phyloP scores from a whole-genome alignment of 1,284 basidiomycete species.

The Apiotrichum brassicae region DNA sequence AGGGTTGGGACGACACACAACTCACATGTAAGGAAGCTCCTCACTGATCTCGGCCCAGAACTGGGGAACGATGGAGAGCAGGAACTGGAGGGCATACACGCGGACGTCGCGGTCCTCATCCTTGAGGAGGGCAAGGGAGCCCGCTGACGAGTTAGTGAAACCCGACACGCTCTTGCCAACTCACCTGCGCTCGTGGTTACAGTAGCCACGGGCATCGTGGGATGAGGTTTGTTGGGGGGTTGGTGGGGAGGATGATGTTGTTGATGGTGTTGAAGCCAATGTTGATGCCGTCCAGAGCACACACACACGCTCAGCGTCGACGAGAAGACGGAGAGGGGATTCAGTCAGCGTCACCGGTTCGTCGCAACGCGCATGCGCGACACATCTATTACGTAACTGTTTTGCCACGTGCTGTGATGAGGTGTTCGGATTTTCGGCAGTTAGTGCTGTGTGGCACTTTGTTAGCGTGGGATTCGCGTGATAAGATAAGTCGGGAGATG shows the following conservation, averaged over 20 bases:
- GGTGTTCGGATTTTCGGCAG: too few species aligned
- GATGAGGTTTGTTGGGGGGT: not conserved
- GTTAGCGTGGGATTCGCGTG: too few species aligned
- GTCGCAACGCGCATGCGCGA: not conserved
- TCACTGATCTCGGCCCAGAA: constrained; percentile 99
- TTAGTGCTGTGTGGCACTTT: too few species aligned
- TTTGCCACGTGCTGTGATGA: too few species aligned
- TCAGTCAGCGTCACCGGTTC: not conserved
- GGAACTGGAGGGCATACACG: constrained; percentile 76
- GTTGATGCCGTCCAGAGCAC: not conserved
- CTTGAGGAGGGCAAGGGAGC: constrained; percentile 81
- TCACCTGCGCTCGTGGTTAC: constrained; percentile 39
- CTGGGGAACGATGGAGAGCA: constrained; percentile 75
- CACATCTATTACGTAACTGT: too few species aligned
- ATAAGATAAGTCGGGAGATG: too few species aligned
- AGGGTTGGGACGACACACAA: not conserved
- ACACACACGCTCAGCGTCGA: not conserved
- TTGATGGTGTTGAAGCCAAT: not conserved
- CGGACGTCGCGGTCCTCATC: constrained; percentile 74
- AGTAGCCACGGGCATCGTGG: constrained; percentile 37
- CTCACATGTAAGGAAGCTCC: constrained; percentile 78
- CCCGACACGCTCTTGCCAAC: constrained; percentile 1
- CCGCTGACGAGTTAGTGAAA: constrained; percentile 52
- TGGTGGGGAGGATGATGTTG: not conserved
- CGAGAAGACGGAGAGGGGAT: too few species aligned